Conservation (phyloP, 2,329 filamentous ascomycete species). For the Plectosphaerella sp. region DNA sequence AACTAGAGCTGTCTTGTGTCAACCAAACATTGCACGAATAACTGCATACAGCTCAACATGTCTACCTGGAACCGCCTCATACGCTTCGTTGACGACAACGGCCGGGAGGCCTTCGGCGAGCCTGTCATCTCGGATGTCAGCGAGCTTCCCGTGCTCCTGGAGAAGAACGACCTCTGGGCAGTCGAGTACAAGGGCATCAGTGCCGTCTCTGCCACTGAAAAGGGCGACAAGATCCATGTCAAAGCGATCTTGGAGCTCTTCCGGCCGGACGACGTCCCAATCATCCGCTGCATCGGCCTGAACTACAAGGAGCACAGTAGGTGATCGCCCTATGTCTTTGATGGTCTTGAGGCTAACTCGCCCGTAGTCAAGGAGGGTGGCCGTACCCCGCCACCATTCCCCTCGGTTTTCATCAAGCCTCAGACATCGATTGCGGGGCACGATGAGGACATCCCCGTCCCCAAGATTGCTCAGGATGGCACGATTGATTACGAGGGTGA, state of each 20-base stretch:
- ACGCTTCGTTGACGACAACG: constrained; percentile 27
- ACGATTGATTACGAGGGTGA: constrained; percentile 47
- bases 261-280: constrained; percentile 24
- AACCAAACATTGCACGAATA: no score
- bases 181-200: constrained; percentile 22
- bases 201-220: constrained; percentile 16
- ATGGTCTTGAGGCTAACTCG: neutral
- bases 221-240: constrained; percentile 22
- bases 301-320: constrained; percentile 31
- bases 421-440: constrained; percentile 30
- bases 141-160: constrained; percentile 17
- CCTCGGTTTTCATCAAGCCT: constrained; percentile 48
- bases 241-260: constrained; percentile 24
- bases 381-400: constrained; percentile 43
- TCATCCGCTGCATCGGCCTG: constrained; percentile 29
- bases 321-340: constrained; percentile 3
- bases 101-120: constrained; percentile 27
- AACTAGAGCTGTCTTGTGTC: no score
- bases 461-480: constrained; percentile 39
- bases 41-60: neutral
- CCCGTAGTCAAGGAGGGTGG: constrained; percentile 45
- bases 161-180: constrained; percentile 21
- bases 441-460: constrained; percentile 34
- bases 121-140: constrained; percentile 19
- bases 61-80: constrained; percentile 23